A percentile compares a stretch with the other conserved stretches of the same genome.
These are phyloP conservation scores for Podospora pseudopauciseta DNA, from an alignment of 495 filamentous ascomycete genomes.

Conservation along the genomic window DNA sequence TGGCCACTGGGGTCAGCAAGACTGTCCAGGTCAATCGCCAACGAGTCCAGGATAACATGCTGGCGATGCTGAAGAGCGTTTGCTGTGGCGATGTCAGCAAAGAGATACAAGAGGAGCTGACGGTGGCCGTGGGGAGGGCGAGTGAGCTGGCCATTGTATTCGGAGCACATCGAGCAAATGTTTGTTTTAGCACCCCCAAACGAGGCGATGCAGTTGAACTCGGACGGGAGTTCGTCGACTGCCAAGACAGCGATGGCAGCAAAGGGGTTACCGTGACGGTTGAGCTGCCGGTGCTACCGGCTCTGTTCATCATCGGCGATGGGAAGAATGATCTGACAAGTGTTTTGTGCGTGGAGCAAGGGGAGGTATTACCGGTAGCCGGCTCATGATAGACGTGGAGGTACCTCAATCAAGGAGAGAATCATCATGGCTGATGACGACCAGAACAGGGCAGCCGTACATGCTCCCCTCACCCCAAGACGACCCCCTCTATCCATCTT, in stretches of 20 bases:
- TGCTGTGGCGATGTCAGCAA: slow-evolving; percentile 1
- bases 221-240: slow-evolving; percentile 26
- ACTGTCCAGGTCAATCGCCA: slow-evolving; percentile 8
- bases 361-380: slow-evolving; percentile 25
- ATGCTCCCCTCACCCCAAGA: not conserved
- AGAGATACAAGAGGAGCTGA: slow-evolving; percentile 20
- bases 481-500: not conserved
- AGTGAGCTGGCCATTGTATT: slow-evolving; percentile 29
- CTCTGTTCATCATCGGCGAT: slow-evolving; percentile 26
- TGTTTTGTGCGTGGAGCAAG: slow-evolving; percentile 11
- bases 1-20: not conserved
- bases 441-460: not conserved
- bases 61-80: slow-evolving; percentile 11
- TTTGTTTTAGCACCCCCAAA: slow-evolving; percentile 17
- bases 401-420: not conserved
- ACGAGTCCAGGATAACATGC: slow-evolving; percentile 13
- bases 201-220: slow-evolving; percentile 22
- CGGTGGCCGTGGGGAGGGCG: slow-evolving; percentile 16
- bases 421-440: slow-evolving; percentile 1
- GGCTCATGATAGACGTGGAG: too few relatives aligned
- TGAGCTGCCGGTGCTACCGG: slow-evolving; percentile 24
- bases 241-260: slow-evolving; percentile 20
- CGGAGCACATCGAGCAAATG: slow-evolving; percentile 22
- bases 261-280: slow-evolving; percentile 17
- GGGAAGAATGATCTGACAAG: slow-evolving; percentile 24